Conservation (phyloP, 306 rosid species). For the Cajanus cajan region DNA sequence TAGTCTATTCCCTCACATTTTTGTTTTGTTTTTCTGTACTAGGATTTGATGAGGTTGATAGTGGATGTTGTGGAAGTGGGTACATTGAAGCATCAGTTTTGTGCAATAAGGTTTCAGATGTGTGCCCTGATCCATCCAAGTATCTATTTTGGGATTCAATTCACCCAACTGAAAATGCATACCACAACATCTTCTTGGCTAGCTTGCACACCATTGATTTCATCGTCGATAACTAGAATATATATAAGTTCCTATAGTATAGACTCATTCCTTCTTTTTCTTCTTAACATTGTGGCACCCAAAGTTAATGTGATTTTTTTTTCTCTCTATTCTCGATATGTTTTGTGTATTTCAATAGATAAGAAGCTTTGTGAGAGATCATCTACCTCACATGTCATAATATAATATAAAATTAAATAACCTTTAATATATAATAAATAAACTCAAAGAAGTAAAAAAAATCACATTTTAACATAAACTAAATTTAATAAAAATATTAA, state of each 20-base stretch:
- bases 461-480: no score
- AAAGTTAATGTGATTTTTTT: not conserved
- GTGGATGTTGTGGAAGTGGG: conserved; percentile 79
- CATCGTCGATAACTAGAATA: conserved; percentile 36
- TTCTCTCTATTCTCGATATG: no score
- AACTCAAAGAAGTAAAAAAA: no score
- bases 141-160: conserved; percentile 79
- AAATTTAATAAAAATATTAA: no score
- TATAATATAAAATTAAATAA: no score
- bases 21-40: not conserved
- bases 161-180: conserved; percentile 61
- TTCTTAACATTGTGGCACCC: not conserved
- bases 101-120: conserved; percentile 46
- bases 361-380: no score
- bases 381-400: no score
- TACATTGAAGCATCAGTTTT: conserved; percentile 48
- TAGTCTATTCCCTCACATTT: not conserved
- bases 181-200: conserved; percentile 42
- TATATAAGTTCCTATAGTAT: not conserved
- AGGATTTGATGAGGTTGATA: conserved; percentile 54
- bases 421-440: no score
- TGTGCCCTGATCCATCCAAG: conserved; percentile 55
- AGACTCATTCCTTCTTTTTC: not conserved
- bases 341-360: no score
- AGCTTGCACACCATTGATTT: conserved; percentile 35